Base-by-base conservation (phyloP, 2,329 filamentous ascomycete species). In the Xylaria sp. region DNA sequence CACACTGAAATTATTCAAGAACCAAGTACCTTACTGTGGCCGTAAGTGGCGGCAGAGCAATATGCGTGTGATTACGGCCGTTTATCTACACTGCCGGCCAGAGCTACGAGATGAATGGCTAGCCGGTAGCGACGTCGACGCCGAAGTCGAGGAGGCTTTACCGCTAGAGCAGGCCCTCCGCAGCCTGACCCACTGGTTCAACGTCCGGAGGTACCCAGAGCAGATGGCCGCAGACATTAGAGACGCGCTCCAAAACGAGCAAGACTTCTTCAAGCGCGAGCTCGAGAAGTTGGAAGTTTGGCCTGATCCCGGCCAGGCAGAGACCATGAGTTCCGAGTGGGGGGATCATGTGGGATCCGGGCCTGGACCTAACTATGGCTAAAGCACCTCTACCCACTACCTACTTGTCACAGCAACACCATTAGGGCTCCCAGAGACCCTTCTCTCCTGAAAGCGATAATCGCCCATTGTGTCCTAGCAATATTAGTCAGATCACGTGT, bases 1-100 rank as follows among this genome's bases (percentile, higher is more conserved):
- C 76, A 96, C 94, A 0, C 84, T 99, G 63, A 99, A 99, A 74
- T 82, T 99, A 0, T 97, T 97, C 86, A 99, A 99, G 74, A 94
- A 92, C 56, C 94, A 99, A 73, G 94, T 99, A 4, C 94, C 94
- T 1, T 99, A 96, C 78, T 97, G 93, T 72, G 93, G 94, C 19
- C 88, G 94, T 40, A 99, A 99, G 76, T 99, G 94, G 94, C 87
- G 94, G 13, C 94, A 97, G 76, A 87, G 87, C 64, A 97, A 99
- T 73, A 99, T 99, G 94, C 90, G 93, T 50, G 92, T 97, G 67
- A 99, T 99, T 69, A 99, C 94, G 0, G 92, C 92, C 2, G 91
- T 99, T 1, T 99, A 97, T 72, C 79, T 99, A 44, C 91, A 96
- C 74, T 96, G 93, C 68, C 83, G 92, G 7, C 93, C 93, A 0